These are phyloP conservation scores for Lentinula sp. DNA, from an alignment of 768 basidiomycete species.

Conservation along the genomic window DNA sequence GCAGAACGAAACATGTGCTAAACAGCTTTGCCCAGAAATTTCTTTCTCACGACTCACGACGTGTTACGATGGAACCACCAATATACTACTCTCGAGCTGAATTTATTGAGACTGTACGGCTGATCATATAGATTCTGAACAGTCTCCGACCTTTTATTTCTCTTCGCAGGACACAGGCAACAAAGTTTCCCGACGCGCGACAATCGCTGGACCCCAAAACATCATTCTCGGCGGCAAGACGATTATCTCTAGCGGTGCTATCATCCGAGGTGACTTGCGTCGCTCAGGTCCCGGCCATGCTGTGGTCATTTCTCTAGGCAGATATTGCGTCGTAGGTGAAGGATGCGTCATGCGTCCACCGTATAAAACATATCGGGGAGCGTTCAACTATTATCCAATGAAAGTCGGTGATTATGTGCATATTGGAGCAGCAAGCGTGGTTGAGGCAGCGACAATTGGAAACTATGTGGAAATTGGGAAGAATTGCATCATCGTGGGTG, in stretches of 20 bases:
- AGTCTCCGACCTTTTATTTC: not conserved
- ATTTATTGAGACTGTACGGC: constrained; percentile 80
- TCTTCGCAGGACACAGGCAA: constrained; percentile 81
- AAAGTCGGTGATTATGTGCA: constrained; percentile 95
- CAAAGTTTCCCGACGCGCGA: constrained; percentile 89
- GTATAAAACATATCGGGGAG: constrained; percentile 84
- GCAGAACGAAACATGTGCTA: not conserved
- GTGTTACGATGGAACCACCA: constrained; percentile 53
- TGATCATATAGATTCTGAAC: not conserved
- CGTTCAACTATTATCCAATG: constrained; percentile 97
- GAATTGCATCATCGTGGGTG: constrained; percentile 86
- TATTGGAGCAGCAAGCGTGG: constrained; percentile 80
- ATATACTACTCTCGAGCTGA: constrained; percentile 79
- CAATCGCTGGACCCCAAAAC: constrained; percentile 90
- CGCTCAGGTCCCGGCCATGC: constrained; percentile 88
- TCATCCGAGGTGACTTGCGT: constrained; percentile 90
- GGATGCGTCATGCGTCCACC: constrained; percentile 86
- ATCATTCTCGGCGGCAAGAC: constrained; percentile 97
- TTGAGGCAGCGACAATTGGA: constrained; percentile 94
- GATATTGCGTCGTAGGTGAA: constrained; percentile 90
- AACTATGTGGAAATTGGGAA: constrained; percentile 93
- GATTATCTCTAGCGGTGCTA: constrained; percentile 84
- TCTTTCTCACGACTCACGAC: not conserved
- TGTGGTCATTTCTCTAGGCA: constrained; percentile 87
- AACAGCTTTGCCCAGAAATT: not conserved